Evolutionary conservation across 495 filamentous ascomycete species (phyloP), one percentile per base, ranked within the genome.

Genomic region (Extremus antarcticus): DNA sequence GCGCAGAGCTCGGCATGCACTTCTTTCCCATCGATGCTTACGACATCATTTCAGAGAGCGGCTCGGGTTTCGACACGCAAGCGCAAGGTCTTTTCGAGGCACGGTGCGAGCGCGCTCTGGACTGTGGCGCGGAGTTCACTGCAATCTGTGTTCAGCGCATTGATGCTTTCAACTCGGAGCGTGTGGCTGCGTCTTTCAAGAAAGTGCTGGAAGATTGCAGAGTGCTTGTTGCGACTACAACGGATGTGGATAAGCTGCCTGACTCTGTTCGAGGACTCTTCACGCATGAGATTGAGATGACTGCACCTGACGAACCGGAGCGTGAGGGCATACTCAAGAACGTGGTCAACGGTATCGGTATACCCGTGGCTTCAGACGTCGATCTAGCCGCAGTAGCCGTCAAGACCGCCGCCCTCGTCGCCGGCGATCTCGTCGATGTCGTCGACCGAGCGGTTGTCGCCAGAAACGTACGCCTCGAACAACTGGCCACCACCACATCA

Each of bases 401-500:
- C 47, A 97, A 96, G 76, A 98, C 92, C 3, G 92, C 92, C 25
- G 92, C 92, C 17, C 77, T 98, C 8, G 92, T 97, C 10, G 92
- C 91, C 23, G 91, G 92, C 13, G 89, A 98, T 67, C 72, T 98
- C 25, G 84, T 90, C 7, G 92, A 98, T 60, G 90, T 98, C 1
- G 88, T 96, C 46, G 90, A 96, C 61, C 80, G 92, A 21, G 92
- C 92, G 7, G 70, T 87, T 10, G 80, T 86, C 7, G 90, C 88
- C 0, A 77, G 85, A 57, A 76, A 76, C 29, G 75, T 78, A 23
- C 84, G 92, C 16, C 74, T 97, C 0, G 85, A 90, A 63, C 66
- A 71, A 24, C 73, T 98, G 3, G 84, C 83, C 9, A 25, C n/a
- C 3, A 13, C 51, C 2, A 67, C 64, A 21, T 69, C 65, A 10